Conservation (phyloP, 108 stramenopile genomes). For the Asterionellopsis glacialis region DNA sequence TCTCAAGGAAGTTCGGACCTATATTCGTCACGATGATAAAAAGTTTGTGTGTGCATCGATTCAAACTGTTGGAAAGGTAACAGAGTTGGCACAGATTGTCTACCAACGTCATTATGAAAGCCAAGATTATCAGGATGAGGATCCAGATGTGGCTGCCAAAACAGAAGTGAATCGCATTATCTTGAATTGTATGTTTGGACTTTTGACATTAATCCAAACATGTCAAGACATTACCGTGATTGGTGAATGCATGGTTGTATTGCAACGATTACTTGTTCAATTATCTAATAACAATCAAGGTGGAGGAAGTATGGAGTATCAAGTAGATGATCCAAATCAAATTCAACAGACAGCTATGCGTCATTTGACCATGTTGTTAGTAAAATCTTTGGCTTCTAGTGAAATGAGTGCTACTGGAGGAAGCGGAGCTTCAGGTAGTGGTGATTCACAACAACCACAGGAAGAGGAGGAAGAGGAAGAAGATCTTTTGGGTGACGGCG, state of each 20-base stretch:
- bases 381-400: constrained; percentile 35
- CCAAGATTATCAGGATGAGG: constrained; percentile 17
- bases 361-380: constrained; percentile 47
- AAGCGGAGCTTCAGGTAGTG: constrained; percentile 7
- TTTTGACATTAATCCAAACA: constrained; percentile 75
- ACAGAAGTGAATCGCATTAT: constrained; percentile 67
- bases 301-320: constrained; percentile 60
- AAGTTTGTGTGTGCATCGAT: constrained; percentile 87
- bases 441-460: constrained; percentile 11
- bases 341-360: constrained; percentile 12
- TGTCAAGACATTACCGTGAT: constrained; percentile 72
- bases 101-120: constrained; percentile 46
- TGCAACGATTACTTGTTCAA: constrained; percentile 85
- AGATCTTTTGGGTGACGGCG: constrained; percentile 37
- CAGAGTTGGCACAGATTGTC: constrained; percentile 73
- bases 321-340: constrained; percentile 53
- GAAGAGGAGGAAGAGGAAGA: constrained; percentile 22
- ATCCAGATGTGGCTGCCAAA: constrained; percentile 25
- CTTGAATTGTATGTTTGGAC: constrained; percentile 79
- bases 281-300: constrained; percentile 11
- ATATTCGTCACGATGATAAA: constrained; percentile 84
- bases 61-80: constrained; percentile 86
- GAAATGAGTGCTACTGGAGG: not conserved
- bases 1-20: constrained; percentile 88
- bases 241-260: constrained; percentile 84